Percentiles rank a stretch among this genome's conserved stretches.
These are phyloP conservation scores for Komagataea norvegica DNA, from an alignment of 1,139 yeast species.

Conservation along the genomic window DNA sequence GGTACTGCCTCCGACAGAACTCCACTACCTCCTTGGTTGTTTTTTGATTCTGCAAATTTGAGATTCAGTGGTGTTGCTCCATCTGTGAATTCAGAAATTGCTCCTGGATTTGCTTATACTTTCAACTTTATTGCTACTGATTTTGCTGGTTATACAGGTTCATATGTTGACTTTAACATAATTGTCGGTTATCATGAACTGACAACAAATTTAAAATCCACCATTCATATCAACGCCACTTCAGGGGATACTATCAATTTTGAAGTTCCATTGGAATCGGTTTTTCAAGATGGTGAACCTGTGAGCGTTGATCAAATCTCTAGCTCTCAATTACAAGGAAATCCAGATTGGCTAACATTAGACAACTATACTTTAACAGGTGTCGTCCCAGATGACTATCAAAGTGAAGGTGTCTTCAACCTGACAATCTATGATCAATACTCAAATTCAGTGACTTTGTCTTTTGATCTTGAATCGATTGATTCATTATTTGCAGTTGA, in stretches of 20 bases:
- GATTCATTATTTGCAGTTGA: slow-evolving; percentile 46
- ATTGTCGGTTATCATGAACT: slow-evolving; percentile 86
- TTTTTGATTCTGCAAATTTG: slow-evolving; percentile 55
- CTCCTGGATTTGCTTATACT: slow-evolving; percentile 77
- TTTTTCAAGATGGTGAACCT: slow-evolving; percentile 54
- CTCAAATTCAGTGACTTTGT: slow-evolving; percentile 59
- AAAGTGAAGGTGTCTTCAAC: slow-evolving; percentile 42
- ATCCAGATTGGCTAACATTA: slow-evolving; percentile 60
- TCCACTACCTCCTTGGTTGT: slow-evolving; percentile 88
- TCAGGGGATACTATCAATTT: slow-evolving; percentile 50
- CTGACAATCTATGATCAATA: slow-evolving; percentile 57
- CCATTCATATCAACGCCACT: slow-evolving; percentile 63
- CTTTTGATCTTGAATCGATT: slow-evolving; percentile 41
- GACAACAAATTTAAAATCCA: slow-evolving; percentile 46
- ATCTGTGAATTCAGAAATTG: slow-evolving; percentile 72
- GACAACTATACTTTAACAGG: slow-evolving; percentile 48
- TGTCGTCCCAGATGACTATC: slow-evolving; percentile 45
- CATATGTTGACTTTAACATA: slow-evolving; percentile 62
- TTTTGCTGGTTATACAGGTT: slow-evolving; percentile 69
- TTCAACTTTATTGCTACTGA: slow-evolving; percentile 79
- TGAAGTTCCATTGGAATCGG: slow-evolving; percentile 53
- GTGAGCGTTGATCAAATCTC: slow-evolving; percentile 53
- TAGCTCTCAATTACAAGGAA: slow-evolving; percentile 40
- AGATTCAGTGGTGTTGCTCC: slow-evolving; percentile 91
- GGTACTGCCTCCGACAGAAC: slow-evolving; percentile 80